Percentiles rank a stretch among this genome's conserved stretches.
Evolutionary conservation across 345 rosid genomes (phyloP).

Genomic region (Eucalyptus brandiana): DNA sequence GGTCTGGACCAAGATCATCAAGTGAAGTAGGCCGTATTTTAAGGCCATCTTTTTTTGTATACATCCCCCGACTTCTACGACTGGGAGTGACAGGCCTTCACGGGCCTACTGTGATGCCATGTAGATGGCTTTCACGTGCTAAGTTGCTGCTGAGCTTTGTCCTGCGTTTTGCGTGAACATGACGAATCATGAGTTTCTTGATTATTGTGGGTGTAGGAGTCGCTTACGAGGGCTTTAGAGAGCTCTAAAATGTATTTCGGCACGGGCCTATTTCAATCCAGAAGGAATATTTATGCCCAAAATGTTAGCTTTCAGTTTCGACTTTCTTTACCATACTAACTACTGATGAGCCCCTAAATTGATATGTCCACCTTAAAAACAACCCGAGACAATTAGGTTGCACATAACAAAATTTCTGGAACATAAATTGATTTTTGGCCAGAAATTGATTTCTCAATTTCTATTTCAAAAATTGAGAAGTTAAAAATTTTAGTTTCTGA

Average conservation of each 20-base stretch:
- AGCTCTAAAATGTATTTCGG: neutral
- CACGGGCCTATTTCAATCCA: neutral
- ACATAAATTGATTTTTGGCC: too few relatives aligned
- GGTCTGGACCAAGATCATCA: neutral
- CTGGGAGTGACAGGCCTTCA: neutral
- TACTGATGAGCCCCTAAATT: neutral
- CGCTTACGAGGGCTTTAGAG: neutral
- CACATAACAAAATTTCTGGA: fast-evolving
- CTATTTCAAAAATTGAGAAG: too few relatives aligned
- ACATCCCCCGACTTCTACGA: neutral
- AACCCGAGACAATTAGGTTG: neutral
- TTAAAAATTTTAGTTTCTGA: too few relatives aligned
- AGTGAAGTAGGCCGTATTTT: neutral
- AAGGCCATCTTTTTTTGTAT: neutral
- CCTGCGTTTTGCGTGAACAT: neutral
- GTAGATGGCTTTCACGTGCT: neutral
- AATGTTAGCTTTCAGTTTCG: neutral
- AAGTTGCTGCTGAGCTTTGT: neutral
- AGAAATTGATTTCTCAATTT: too few relatives aligned
- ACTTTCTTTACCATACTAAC: neutral
- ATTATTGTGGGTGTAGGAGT: neutral
- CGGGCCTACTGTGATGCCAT: neutral
- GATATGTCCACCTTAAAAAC: neutral
- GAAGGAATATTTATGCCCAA: neutral
- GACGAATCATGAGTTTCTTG: neutral